These are phyloP conservation scores for Sanghuangporus baumii DNA, from an alignment of 1,284 basidiomycete genomes.

Conservation along the genomic window DNA sequence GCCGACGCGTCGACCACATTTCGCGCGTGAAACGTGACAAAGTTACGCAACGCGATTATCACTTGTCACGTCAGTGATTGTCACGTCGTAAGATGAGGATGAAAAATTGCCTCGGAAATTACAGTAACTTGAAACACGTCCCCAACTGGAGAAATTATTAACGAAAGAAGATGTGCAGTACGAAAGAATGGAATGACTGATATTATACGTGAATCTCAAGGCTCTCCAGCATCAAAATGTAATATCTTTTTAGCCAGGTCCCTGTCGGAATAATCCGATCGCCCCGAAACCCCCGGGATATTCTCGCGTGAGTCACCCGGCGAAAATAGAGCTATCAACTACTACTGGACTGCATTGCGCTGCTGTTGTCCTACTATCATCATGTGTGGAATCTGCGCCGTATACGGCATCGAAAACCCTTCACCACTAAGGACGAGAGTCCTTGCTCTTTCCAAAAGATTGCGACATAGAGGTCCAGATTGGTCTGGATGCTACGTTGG, in stretches of 20 bases:
- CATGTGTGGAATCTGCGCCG: slow-evolving; percentile 91
- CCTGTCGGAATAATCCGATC: background rate
- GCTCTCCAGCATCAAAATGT: background rate
- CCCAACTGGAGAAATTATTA: background rate
- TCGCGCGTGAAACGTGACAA: slow-evolving; percentile 7
- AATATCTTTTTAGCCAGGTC: background rate
- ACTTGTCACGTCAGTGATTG: background rate
- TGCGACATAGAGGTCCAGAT: slow-evolving; percentile 92
- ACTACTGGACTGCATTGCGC: background rate
- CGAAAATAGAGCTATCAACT: background rate
- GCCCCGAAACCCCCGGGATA: background rate
- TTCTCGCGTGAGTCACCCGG: background rate
- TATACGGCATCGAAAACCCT: slow-evolving; percentile 74
- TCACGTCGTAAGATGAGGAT: background rate
- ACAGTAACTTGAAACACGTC: background rate
- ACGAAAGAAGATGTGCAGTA: background rate
- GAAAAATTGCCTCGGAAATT: background rate
- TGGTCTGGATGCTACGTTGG: slow-evolving; percentile 94
- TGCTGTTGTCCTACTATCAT: background rate
- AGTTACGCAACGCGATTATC: slow-evolving; percentile 2
- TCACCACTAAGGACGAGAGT: slow-evolving; percentile 62
- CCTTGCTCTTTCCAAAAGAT: slow-evolving; percentile 82
- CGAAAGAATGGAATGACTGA: background rate
- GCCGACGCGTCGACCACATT: background rate
- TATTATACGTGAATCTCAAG: background rate